Conservation (phyloP, 352 stramenopile species). For the Pythium myriotylum region DNA sequence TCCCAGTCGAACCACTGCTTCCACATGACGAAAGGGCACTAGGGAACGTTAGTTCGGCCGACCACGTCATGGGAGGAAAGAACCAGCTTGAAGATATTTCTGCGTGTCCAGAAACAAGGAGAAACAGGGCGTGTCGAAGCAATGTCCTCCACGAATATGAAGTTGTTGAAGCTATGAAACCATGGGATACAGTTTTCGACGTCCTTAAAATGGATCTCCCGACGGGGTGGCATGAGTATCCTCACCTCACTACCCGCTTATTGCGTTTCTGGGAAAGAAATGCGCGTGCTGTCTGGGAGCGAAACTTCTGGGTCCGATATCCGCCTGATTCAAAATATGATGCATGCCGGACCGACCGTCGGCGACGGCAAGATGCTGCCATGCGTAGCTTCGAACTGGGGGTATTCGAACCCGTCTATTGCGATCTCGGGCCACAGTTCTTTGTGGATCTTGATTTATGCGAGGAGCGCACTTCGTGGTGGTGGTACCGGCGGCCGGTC, state of each 20-base stretch:
- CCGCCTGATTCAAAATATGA: too few relatives aligned
- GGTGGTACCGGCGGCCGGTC: background rate
- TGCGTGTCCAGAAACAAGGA: too few relatives aligned
- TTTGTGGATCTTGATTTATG: background rate
- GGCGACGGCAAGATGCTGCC: background rate
- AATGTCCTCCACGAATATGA: background rate
- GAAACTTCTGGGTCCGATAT: too few relatives aligned
- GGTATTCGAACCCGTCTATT: background rate
- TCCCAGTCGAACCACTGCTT: background rate
- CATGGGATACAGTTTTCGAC: background rate
- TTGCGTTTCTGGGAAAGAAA: too few relatives aligned
- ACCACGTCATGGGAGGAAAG: too few relatives aligned
- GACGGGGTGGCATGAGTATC: too few relatives aligned
- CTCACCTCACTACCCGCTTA: too few relatives aligned
- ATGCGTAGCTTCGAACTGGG: background rate
- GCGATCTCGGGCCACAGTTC: background rate
- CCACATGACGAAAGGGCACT: too few relatives aligned
- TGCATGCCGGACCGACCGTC: too few relatives aligned
- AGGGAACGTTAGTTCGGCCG: too few relatives aligned
- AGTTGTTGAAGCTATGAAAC: background rate
- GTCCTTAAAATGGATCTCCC: background rate
- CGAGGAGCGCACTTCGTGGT: background rate
- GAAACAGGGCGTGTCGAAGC: background rate
- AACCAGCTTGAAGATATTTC: too few relatives aligned
- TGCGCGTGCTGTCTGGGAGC: too few relatives aligned